Evolutionary conservation across 192 early-diverging fungal species (phyloP), one percentile per base, ranked within the genome.

Genomic region (Globomyces pollinis-pini): DNA sequence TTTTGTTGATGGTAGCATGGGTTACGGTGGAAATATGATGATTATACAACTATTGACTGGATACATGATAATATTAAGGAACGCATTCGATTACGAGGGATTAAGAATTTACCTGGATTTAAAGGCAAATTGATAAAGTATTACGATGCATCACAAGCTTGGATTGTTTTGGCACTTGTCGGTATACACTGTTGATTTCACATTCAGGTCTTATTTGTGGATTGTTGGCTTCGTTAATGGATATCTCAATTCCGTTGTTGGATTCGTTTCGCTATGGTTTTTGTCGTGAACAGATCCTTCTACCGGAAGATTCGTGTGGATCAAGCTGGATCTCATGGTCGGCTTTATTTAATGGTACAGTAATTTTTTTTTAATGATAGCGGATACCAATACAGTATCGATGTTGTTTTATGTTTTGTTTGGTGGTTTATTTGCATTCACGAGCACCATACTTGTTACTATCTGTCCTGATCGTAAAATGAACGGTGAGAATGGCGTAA

Each of bases 1-100:
- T n/a, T n/a, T n/a, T n/a, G n/a, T n/a, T n/a, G n/a, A n/a, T n/a
- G n/a, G 38, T n/a, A 55, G 31, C 55, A 57, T 41, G 55, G 55
- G 32, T 15, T 57, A 8, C 24, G 55, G 2, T 57, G 55, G 55
- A 31, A 29, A 18, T 57, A 57, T 23, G 28, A 57, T 6, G 77
- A 82, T 53, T 82, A 75, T 34, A 62, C 71, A 6, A 80, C 79
- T 9, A 76, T 81, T 23, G 90, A 94, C 70, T 93, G 88, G 88
- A 86, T 91, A 38, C 90, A 93, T 61, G 91, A 94, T 67, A 75
- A 77, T 58, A 85, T 88, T 21, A 84, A 90, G 64, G 91, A 94
- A 67, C 76, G 86, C 32, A 76, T 81, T 16, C 69, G 90, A n/a
- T 67, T 84, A 16, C 69, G 71, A 16, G 36, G 23, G 13, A 9